Base-by-base conservation (phyloP, 768 basidiomycete species). In the Nidula microcarpa region DNA sequence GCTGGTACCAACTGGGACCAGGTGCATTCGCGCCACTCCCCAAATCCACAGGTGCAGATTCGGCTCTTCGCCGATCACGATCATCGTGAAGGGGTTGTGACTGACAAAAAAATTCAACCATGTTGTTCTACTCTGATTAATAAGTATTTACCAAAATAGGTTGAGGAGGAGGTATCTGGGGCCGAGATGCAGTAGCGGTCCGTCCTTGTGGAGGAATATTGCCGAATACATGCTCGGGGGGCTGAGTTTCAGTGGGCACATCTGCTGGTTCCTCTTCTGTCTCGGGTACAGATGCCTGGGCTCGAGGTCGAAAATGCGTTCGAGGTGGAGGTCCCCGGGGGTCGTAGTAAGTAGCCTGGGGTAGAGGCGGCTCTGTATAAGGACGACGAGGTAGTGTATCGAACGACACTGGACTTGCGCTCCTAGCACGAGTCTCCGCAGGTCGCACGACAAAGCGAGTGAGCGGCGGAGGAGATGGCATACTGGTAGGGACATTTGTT, bases 401-500 rank as follows among this genome's bases (percentile, higher is more conserved):
- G 32, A 68, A 56, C 8, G 72, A 69, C 13, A 68, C 54, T 17
- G 73, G 74, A 52, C 73, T 75, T 4, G 64, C 57, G 53, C 72
- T 75, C 47, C 74, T 62, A n/a, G 67, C 58, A 44, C 71, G 62
- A 23, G 13, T 5, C 44, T 14, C 44, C 13, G 44, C 23, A 14
- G 14, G 44, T 30, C 23, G 44, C 11, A n/a, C 13, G 10, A n/a
- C 10, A 23, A 46, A 46, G 10, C 44, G 13, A 46, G 18, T 46
- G 13, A 46, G 44, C 14, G 13, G 66, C 0, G 87, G 86, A 10
- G 86, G 79, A 1, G 65, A 68, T 46, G 77, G 71, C 13, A 79
- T 71, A 11, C 69, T 67, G 6, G 69, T 67, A 13, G 73, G 66
- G 1, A 72, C 65, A 17, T 69, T 67, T 13, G 74, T 69, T 7